Evolutionary conservation across 1,139 yeast genomes (phyloP), one percentile per base, ranked within the genome.

Genomic region (Taphrina communis): DNA sequence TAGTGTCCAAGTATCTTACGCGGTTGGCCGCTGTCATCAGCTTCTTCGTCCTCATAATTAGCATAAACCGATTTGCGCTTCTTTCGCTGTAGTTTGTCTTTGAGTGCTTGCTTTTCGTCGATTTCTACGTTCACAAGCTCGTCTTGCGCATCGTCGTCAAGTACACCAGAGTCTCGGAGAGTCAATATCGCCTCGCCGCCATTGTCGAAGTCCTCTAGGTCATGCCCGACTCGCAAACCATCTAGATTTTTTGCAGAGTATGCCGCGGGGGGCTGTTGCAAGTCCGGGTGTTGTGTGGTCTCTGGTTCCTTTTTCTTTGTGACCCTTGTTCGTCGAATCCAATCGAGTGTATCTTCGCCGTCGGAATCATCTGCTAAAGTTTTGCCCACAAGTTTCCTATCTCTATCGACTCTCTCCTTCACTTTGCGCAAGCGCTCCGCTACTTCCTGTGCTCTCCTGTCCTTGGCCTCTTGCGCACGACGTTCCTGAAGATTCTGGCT

Each of bases 131-230:
- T 84, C 53, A 80, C 83, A 59, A 87, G 78, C 63, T 78, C 81
- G 66, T 81, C 83, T 9, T 80, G 84, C 25, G 81, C 83, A 44
- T 80, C 83, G 1, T 83, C 86, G 50, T 82, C 86, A 36, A 85
- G 73, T 1, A 89, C 78, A 6, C 80, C 80, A 0, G 80, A 76
- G 71, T 91, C 97, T 69, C 87, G 84, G 59, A 90, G 78, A 0
- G 94, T 89, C 67, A 91, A 78, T 1, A 89, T 80, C 0, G 85
- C 84, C 25, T 84, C 85, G n/a, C 80, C 80, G 7, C 75, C 75
- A n/a, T 82, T 70, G 6, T 74, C 76, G 1, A 86, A 74, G 31
- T 84, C 86, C 6, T 76, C 74, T 5, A 79, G 67, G 53, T 77
- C 78, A 75, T 86, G 89, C 0, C 81, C 82, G 9, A 87, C 83